Percentiles rank a stretch among this genome's conserved stretches.
These are phyloP conservation scores for Russula lepida DNA, from an alignment of 768 basidiomycete genomes.

Conservation along the genomic window DNA sequence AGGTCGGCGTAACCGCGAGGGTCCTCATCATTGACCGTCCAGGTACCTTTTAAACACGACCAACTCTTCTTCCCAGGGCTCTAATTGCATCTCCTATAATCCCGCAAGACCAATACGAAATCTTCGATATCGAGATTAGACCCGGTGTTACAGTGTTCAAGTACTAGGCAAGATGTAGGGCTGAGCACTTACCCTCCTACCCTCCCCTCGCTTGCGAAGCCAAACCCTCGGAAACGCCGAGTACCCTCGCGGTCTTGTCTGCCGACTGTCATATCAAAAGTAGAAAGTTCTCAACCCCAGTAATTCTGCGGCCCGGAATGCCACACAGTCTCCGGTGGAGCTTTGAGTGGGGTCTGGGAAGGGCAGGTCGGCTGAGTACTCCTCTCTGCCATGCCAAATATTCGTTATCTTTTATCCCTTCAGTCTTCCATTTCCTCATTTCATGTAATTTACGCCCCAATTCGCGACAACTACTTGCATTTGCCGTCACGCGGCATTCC, in stretches of 20 bases:
- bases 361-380: no score
- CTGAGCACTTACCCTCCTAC: no score
- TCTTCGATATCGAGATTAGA: no score
- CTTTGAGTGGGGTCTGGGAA: neutral
- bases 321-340: neutral
- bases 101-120: no score
- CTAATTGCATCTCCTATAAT: no score
- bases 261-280: neutral
- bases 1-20: neutral
- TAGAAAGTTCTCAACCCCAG: no score
- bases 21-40: neutral
- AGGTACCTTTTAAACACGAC: no score
- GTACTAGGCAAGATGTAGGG: no score
- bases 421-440: neutral
- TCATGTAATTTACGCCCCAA: no score
- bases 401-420: neutral
- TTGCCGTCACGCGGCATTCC: neutral
- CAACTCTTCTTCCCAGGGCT: no score
- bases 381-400: neutral
- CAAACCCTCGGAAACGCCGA: neutral
- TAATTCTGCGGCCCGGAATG: neutral
- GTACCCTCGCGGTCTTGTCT: constrained; percentile 15
- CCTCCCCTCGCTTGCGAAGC: neutral
- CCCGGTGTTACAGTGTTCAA: no score
- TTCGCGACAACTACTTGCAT: no score